These are phyloP conservation scores for Murraya koenigii DNA, from an alignment of 345 rosid genomes.

Conservation along the genomic window DNA sequence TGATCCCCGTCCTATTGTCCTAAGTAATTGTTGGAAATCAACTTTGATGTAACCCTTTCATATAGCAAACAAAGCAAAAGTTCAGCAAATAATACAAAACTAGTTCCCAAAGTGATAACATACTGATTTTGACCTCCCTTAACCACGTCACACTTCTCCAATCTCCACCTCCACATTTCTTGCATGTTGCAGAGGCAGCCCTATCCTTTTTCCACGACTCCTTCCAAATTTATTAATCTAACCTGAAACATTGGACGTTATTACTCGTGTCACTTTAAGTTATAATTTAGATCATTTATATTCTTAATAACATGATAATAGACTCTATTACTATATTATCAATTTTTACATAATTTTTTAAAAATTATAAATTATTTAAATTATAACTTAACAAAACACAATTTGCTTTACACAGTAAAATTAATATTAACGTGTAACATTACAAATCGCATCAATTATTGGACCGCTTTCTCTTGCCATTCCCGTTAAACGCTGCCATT, in stretches of 20 bases:
- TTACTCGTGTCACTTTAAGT: too few relatives aligned
- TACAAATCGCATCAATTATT: background rate
- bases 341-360: too few relatives aligned
- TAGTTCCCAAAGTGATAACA: background rate
- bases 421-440: too few relatives aligned
- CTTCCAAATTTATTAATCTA: background rate
- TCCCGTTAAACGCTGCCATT: background rate
- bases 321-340: too few relatives aligned
- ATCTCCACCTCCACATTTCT: background rate
- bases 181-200: background rate
- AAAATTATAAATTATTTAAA: too few relatives aligned
- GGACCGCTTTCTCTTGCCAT: background rate
- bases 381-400: too few relatives aligned
- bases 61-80: background rate
- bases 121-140: background rate
- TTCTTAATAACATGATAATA: too few relatives aligned
- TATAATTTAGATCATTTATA: too few relatives aligned
- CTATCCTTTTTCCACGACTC: too few relatives aligned
- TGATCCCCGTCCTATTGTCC: too few relatives aligned
- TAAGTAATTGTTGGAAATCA: background rate
- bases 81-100: background rate
- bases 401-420: too few relatives aligned
- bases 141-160: background rate
- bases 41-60: background rate
- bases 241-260: too few relatives aligned